phyloP scores from a whole-genome alignment of 495 filamentous ascomycete genomes.

The Xylaria scruposa region DNA sequence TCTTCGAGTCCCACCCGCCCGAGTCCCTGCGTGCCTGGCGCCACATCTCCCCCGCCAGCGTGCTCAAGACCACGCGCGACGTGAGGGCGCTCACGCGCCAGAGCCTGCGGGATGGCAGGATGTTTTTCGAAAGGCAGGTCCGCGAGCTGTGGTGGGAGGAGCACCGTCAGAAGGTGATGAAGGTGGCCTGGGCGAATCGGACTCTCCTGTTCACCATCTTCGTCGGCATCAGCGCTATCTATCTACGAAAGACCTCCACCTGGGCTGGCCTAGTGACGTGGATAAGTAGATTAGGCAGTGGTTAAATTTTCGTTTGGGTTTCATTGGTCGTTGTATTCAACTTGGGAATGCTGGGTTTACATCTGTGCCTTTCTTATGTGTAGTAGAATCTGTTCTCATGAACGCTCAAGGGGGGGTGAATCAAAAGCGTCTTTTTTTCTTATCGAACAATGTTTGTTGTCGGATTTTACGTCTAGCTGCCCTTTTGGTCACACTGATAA shows the following conservation, averaged over 20 bases:
- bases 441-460: neutral
- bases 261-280: slow-evolving; percentile 37
- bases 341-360: neutral
- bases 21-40: slow-evolving; percentile 76
- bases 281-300: slow-evolving; percentile 12
- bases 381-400: slow-evolving; percentile 7
- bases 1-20: slow-evolving; percentile 75
- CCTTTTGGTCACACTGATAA: neutral
- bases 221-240: slow-evolving; percentile 61
- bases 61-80: slow-evolving; percentile 79
- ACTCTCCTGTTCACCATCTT: slow-evolving; percentile 67
- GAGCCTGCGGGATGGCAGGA: slow-evolving; percentile 56
- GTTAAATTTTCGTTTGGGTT: neutral
- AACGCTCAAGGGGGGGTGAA: neutral
- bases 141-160: slow-evolving; percentile 70
- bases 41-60: slow-evolving; percentile 72
- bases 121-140: slow-evolving; percentile 71
- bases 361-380: neutral
- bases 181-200: slow-evolving; percentile 65
- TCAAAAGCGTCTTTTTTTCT: neutral
- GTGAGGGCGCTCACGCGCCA: slow-evolving; percentile 49
- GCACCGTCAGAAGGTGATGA: slow-evolving; percentile 57
- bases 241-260: slow-evolving; percentile 44
- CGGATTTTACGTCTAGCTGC: neutral
- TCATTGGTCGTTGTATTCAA: neutral